These are phyloP conservation scores for Leccinum angustisporum DNA, from an alignment of 1,284 basidiomycete species.

Conservation along the genomic window DNA sequence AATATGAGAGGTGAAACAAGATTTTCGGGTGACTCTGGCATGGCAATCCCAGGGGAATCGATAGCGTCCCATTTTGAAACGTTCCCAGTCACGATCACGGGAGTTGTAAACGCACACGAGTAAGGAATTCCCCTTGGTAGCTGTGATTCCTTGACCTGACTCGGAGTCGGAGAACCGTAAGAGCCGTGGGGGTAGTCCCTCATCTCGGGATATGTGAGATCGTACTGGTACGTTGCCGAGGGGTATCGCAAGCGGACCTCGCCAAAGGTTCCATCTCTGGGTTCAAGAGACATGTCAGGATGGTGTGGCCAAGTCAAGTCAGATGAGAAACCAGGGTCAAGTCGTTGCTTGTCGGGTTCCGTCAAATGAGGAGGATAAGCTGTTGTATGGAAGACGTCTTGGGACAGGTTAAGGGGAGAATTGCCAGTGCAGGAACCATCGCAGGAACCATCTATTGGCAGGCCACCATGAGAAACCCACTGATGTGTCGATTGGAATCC, in stretches of 20 bases:
- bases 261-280: conserved; percentile 9
- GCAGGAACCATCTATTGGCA: conserved; percentile 5
- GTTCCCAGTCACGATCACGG: conserved; percentile 1
- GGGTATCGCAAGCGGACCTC: conserved; percentile 15
- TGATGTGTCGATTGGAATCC: conserved; percentile 20
- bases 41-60: not conserved
- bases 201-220: conserved; percentile 10
- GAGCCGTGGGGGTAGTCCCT: conserved; percentile 5
- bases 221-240: conserved; percentile 7
- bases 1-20: conserved; percentile 23
- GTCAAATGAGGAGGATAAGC: conserved; percentile 16
- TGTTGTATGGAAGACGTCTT: conserved; percentile 14
- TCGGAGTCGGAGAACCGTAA: conserved; percentile 3
- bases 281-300: conserved; percentile 9
- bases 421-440: too few relatives aligned
- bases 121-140: conserved; percentile 12
- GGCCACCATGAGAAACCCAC: conserved; percentile 14
- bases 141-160: conserved; percentile 17
- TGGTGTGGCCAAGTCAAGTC: conserved; percentile 27
- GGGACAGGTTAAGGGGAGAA: conserved; percentile 9
- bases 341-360: conserved; percentile 17
- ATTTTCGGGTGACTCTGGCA: conserved; percentile 12
- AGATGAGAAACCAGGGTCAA: conserved; percentile 3
- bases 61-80: conserved; percentile 1
- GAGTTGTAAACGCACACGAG: conserved; percentile 5